Conservation (phyloP, 2,329 filamentous ascomycete species). For the Xylariales sp. region DNA sequence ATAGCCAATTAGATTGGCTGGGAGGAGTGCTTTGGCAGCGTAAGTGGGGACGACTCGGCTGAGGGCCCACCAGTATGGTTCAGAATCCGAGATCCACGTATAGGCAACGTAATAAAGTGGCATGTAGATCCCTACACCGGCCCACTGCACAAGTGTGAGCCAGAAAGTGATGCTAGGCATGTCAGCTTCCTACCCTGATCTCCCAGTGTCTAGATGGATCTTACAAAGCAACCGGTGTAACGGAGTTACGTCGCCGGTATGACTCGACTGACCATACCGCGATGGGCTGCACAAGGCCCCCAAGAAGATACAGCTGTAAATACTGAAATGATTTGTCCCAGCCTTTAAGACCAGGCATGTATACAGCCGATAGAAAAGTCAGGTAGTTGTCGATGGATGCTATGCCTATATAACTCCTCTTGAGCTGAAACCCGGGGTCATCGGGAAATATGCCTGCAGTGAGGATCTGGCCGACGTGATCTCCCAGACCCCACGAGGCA, state of each 20-base stretch:
- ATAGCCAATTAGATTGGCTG: not conserved
- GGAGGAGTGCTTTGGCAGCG: not conserved
- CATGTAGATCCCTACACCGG: conserved; percentile 1
- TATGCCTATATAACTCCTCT: not conserved
- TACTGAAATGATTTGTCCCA: not conserved
- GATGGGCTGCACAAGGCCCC: not conserved
- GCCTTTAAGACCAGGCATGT: not conserved
- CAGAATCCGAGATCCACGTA: not conserved
- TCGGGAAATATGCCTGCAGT: not conserved
- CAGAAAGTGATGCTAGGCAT: not conserved
- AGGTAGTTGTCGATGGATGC: not conserved
- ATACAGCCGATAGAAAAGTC: not conserved
- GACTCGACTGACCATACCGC: not conserved
- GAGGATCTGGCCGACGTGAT: not conserved
- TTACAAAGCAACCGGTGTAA: not conserved
- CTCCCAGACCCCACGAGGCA: not conserved
- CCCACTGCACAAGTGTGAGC: conserved; percentile 1
- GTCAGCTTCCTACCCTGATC: not conserved
- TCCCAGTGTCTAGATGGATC: not conserved
- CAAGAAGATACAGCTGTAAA: not conserved
- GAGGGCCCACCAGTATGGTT: conserved; percentile 1
- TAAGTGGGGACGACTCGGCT: not conserved
- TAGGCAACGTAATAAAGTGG: conserved; percentile 2
- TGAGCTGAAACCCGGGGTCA: not conserved
- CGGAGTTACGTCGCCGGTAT: not conserved